These are phyloP conservation scores for Magnaporthiopsis incrustans DNA, from an alignment of 2,329 filamentous ascomycete genomes.

Conservation along the genomic window DNA sequence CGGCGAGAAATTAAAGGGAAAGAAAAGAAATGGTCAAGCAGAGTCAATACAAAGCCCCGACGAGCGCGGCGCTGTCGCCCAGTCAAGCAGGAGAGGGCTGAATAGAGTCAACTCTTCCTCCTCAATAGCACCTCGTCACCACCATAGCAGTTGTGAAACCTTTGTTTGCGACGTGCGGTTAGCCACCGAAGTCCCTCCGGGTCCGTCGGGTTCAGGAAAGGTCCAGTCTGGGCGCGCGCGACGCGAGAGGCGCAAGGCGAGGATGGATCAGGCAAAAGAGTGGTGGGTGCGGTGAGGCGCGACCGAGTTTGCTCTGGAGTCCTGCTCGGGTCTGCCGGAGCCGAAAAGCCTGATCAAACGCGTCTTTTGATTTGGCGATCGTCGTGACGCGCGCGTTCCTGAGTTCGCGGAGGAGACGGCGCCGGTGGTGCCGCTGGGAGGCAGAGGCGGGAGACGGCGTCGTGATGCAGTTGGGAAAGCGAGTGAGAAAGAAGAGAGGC, in stretches of 20 bases:
- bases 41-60: conserved; percentile 25
- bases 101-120: conserved; percentile 16
- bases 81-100: conserved; percentile 14
- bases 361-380: not conserved
- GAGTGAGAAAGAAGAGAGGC: not conserved
- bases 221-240: not conserved
- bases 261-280: not conserved
- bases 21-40: conserved; percentile 16
- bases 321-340: not conserved
- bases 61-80: conserved; percentile 9
- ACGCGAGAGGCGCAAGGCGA: not conserved
- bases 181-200: not conserved
- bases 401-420: not conserved
- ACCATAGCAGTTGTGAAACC: conserved; percentile 14
- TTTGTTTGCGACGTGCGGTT: not conserved
- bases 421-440: not conserved
- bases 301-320: not conserved
- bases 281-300: not conserved
- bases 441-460: not conserved
- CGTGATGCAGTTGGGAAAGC: not conserved
- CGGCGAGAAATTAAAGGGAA: conserved; percentile 17
- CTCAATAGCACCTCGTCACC: conserved; percentile 17
- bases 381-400: not conserved
- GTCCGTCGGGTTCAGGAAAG: not conserved
- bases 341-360: not conserved